Conservation (phyloP, 2,329 filamentous ascomycete genomes). For the Hymenoscyphus fructigenus region DNA sequence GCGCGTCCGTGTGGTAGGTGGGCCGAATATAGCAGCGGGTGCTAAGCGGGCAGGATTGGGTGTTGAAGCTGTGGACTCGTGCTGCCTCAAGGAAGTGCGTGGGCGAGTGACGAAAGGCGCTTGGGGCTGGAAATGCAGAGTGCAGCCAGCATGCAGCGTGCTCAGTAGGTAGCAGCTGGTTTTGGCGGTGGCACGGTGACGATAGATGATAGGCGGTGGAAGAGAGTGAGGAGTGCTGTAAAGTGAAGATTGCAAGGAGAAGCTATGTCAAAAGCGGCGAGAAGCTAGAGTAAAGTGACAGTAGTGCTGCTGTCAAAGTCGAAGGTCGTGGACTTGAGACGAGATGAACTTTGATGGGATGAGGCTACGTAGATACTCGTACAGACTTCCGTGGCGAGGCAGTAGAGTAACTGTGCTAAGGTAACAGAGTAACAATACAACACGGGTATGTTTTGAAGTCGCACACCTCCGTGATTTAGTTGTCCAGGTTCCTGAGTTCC, state of each 20-base stretch:
- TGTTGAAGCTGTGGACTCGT: not conserved
- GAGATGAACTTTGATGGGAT: not conserved
- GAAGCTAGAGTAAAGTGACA: not conserved
- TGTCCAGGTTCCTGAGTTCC: not conserved
- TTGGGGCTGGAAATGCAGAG: conserved; percentile 16
- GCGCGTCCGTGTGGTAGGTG: conserved; percentile 23
- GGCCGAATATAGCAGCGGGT: conserved; percentile 34
- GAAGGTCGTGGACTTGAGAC: too few relatives aligned
- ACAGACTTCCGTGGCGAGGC: not conserved
- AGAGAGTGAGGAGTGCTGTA: not conserved
- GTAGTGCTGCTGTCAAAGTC: conserved; percentile 11
- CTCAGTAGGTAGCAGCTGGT: not conserved
- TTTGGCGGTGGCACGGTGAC: not conserved
- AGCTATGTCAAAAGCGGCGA: not conserved
- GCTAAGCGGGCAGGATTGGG: conserved; percentile 24
- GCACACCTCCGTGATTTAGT: not conserved
- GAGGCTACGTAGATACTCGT: conserved; percentile 2
- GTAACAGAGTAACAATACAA: not conserved
- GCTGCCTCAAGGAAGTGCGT: conserved; percentile 6
- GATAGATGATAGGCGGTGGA: not conserved
- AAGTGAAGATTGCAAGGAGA: too few relatives aligned
- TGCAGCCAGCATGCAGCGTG: conserved; percentile 15
- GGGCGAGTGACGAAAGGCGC: conserved; percentile 14
- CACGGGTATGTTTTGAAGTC: not conserved
- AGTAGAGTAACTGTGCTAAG: not conserved